phyloP scores from a whole-genome alignment of 2,329 filamentous ascomycete genomes.

The Xenoacremonium recifei region DNA sequence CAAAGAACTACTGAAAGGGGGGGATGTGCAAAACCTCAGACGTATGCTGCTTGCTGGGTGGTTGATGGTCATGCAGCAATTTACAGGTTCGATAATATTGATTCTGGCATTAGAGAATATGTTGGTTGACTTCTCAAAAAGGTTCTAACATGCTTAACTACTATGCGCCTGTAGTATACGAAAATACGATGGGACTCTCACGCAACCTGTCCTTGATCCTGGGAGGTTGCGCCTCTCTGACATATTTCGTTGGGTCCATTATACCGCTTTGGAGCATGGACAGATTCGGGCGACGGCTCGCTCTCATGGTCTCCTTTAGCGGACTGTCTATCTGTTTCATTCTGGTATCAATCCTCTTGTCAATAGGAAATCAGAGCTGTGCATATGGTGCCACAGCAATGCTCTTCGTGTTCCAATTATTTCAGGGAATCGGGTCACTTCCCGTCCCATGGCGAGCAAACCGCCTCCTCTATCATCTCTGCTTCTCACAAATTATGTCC shows the following conservation, averaged over 20 bases:
- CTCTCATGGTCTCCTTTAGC: background rate
- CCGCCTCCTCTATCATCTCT: background rate
- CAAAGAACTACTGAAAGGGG: slow-evolving; percentile 20
- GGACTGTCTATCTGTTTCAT: background rate
- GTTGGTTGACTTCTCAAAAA: too few relatives aligned
- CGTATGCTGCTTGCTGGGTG: slow-evolving; percentile 3
- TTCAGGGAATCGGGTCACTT: background rate
- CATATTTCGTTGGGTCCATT: background rate
- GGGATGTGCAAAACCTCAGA: slow-evolving; percentile 23
- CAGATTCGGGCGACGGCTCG: slow-evolving; percentile 24
- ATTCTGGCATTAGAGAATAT: too few relatives aligned
- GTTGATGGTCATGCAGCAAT: background rate
- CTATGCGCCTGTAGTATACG: background rate
- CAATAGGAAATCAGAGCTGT: background rate
- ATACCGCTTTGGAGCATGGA: slow-evolving; percentile 3
- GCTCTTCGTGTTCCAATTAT: background rate
- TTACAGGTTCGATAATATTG: too few relatives aligned
- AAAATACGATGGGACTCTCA: background rate
- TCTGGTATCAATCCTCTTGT: background rate
- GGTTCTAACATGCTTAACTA: slow-evolving; percentile 1
- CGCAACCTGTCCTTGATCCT: background rate
- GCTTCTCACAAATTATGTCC: background rate
- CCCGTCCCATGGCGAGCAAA: background rate
- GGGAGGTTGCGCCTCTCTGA: background rate
- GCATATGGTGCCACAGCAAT: background rate